phyloP scores from a whole-genome alignment of 768 basidiomycete species.

The Collybia sp. region DNA sequence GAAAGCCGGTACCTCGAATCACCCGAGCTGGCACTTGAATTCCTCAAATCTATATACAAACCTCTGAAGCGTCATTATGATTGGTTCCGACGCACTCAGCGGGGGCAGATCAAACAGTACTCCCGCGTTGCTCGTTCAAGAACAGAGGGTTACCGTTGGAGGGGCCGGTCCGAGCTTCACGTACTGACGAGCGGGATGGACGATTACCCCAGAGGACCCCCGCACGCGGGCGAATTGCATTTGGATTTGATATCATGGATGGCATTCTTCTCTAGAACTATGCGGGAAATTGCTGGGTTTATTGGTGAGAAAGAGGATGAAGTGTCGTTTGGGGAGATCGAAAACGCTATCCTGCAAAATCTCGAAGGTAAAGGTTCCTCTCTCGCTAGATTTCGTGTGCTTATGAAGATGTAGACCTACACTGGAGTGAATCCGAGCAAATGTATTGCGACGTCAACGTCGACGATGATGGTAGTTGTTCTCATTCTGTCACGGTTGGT shows the following conservation, averaged over 20 bases:
- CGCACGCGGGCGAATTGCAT: slow-evolving; percentile 90
- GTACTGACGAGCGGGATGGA: slow-evolving; percentile 95
- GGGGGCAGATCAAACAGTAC: slow-evolving; percentile 92
- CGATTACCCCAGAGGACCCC: slow-evolving; percentile 89
- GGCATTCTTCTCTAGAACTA: slow-evolving; percentile 92
- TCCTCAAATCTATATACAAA: slow-evolving; percentile 76
- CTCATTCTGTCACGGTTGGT: slow-evolving; percentile 1
- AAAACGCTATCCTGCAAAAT: slow-evolving; percentile 77
- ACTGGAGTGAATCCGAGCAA: slow-evolving; percentile 84
- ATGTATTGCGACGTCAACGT: slow-evolving; percentile 95
- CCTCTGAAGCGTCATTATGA: slow-evolving; percentile 89
- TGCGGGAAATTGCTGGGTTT: slow-evolving; percentile 86
- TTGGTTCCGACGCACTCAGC: slow-evolving; percentile 94
- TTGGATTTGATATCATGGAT: slow-evolving; percentile 95
- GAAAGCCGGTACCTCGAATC: slow-evolving; percentile 47
- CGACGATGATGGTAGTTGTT: slow-evolving; percentile 68
- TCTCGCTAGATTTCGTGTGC: not conserved
- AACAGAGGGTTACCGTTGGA: slow-evolving; percentile 91
- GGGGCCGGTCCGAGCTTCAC: slow-evolving; percentile 81
- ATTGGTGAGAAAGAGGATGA: slow-evolving; percentile 84
- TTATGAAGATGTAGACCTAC: slow-evolving; percentile 56
- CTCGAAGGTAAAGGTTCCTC: slow-evolving; percentile 62
- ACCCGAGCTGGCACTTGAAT: slow-evolving; percentile 58
- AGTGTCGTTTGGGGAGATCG: slow-evolving; percentile 69
- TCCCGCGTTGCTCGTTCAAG: slow-evolving; percentile 79